Conservation (phyloP, 495 filamentous ascomycete genomes). For the Aspergillus wentii region DNA sequence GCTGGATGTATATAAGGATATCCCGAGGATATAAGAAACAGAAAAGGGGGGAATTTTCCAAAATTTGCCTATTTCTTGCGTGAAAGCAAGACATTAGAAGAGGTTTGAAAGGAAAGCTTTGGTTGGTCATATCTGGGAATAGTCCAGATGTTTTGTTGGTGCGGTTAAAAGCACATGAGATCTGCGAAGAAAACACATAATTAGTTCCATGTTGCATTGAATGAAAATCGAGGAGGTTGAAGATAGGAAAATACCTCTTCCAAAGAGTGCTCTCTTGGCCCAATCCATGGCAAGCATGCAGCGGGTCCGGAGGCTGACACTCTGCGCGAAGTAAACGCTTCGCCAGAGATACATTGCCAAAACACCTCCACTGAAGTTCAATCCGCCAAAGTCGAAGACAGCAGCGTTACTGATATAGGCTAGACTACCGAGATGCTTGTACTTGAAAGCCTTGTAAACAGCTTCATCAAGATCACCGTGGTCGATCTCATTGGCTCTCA, state of each 20-base stretch:
- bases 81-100: too few relatives aligned
- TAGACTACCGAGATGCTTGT: slow-evolving; percentile 84
- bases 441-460: slow-evolving; percentile 94
- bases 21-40: not conserved
- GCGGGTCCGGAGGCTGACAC: slow-evolving; percentile 87
- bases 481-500: slow-evolving; percentile 70
- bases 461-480: slow-evolving; percentile 91
- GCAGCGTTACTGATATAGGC: slow-evolving; percentile 97
- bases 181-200: slow-evolving; percentile 31
- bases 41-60: not conserved
- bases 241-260: slow-evolving; percentile 90
- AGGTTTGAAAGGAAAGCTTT: too few relatives aligned
- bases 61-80: too few relatives aligned
- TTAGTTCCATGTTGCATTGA: slow-evolving; percentile 6
- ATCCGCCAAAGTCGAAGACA: slow-evolving; percentile 82
- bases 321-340: slow-evolving; percentile 96
- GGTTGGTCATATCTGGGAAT: not conserved
- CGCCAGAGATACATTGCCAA: slow-evolving; percentile 96
- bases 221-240: not conserved
- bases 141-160: not conserved
- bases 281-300: slow-evolving; percentile 96
- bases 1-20: not conserved
- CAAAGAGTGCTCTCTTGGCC: slow-evolving; percentile 91
- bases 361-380: slow-evolving; percentile 77
- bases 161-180: slow-evolving; percentile 59